These are phyloP conservation scores for Nicotiana tabacum DNA, from an alignment of 257 asterid species.

Conservation along the genomic window DNA sequence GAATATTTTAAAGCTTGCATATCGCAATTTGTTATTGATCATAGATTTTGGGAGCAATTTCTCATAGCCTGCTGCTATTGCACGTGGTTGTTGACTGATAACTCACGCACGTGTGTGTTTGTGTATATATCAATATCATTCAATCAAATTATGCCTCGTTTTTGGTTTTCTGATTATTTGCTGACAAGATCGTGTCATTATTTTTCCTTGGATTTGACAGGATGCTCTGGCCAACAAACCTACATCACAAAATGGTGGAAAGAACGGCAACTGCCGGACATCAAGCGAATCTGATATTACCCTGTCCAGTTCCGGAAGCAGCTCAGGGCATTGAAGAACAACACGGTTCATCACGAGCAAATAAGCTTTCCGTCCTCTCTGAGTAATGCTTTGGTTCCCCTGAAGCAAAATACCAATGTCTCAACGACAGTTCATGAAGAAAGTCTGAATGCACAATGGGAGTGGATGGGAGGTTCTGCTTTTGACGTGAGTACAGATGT, in stretches of 20 bases:
- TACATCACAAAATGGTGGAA: constrained; percentile 28
- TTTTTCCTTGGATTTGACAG: constrained; percentile 29
- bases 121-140: neutral
- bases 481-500: constrained; percentile 59
- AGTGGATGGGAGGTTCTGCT: constrained; percentile 56
- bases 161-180: neutral
- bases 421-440: constrained; percentile 26
- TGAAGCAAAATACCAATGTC: constrained; percentile 25
- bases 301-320: constrained; percentile 70
- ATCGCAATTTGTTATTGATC: neutral
- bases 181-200: neutral
- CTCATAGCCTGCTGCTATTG: neutral
- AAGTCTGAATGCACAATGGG: constrained; percentile 47
- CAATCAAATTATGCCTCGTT: neutral
- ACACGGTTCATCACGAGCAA: constrained; percentile 23
- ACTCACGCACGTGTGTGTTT: neutral
- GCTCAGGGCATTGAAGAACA: constrained; percentile 45
- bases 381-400: constrained; percentile 19
- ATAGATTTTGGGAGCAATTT: neutral
- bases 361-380: constrained; percentile 23
- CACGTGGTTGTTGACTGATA: neutral
- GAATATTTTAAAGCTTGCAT: neutral
- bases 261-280: constrained; percentile 42
- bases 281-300: constrained; percentile 90
- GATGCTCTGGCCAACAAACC: constrained; percentile 30